Conservation (phyloP, 2,329 filamentous ascomycete species). For the Chaetothyriales sp. region DNA sequence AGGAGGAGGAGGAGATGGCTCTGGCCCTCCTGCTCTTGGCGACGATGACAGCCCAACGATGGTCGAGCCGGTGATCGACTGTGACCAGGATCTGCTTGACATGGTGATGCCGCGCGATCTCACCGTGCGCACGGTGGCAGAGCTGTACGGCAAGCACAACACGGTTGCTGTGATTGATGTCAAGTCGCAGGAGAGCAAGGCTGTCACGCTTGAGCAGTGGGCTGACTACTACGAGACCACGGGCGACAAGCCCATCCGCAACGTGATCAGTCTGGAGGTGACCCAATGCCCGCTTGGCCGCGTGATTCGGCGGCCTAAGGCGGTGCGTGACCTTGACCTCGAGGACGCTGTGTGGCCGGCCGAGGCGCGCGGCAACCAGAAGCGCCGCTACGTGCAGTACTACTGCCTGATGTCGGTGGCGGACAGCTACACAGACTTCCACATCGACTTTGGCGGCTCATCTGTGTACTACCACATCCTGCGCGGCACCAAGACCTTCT, state of each 20-base stretch:
- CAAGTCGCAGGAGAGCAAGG: slow-evolving; percentile 51
- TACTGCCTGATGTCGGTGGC: slow-evolving; percentile 57
- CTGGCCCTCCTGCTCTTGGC: neutral
- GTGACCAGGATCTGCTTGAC: slow-evolving; percentile 49
- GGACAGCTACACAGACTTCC: slow-evolving; percentile 57
- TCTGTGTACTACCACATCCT: slow-evolving; percentile 58
- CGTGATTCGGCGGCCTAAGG: slow-evolving; percentile 46
- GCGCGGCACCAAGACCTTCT: slow-evolving; percentile 54
- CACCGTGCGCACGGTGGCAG: slow-evolving; percentile 47
- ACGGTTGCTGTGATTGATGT: slow-evolving; percentile 51
- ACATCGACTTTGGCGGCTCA: slow-evolving; percentile 57
- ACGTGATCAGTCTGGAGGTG: slow-evolving; percentile 55
- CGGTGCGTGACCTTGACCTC: slow-evolving; percentile 47
- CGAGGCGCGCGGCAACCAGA: slow-evolving; percentile 35
- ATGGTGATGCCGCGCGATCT: slow-evolving; percentile 53
- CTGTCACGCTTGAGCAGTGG: slow-evolving; percentile 48
- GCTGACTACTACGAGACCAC: slow-evolving; percentile 51
- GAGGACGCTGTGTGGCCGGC: slow-evolving; percentile 38
- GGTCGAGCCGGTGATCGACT: slow-evolving; percentile 35
- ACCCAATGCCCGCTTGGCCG: slow-evolving; percentile 48
- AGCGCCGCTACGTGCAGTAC: slow-evolving; percentile 50
- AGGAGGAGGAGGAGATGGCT: neutral
- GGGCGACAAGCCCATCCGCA: slow-evolving; percentile 46
- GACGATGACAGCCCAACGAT: slow-evolving; percentile 6
- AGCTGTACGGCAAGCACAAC: slow-evolving; percentile 46